Evolutionary conservation across 305 asterid species (phyloP).

Genomic region (Salvia sclarea): DNA sequence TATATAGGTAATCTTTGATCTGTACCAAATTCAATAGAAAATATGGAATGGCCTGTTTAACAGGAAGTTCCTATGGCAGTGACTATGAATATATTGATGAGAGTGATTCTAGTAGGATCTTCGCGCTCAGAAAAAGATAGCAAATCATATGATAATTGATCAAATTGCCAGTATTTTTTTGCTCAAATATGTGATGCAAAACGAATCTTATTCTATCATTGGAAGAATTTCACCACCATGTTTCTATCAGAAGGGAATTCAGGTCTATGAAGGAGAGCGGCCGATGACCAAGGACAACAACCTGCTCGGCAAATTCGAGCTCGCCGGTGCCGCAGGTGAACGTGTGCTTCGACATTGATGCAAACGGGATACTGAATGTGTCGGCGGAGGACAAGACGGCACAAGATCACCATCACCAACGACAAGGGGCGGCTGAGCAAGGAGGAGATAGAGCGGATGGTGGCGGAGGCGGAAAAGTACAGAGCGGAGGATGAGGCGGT

Average conservation of each 20-base stretch:
- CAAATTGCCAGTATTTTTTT: too few relatives aligned
- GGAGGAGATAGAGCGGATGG: slow-evolving; percentile 60
- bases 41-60: too few relatives aligned
- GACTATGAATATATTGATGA: too few relatives aligned
- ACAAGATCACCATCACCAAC: slow-evolving; percentile 58
- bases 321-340: slow-evolving; percentile 54
- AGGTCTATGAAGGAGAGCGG: slow-evolving; percentile 60
- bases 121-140: too few relatives aligned
- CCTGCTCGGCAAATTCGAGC: slow-evolving; percentile 59
- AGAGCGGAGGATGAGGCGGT: slow-evolving; percentile 57
- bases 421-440: slow-evolving; percentile 65
- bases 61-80: too few relatives aligned
- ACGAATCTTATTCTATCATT: slow-evolving; percentile 58
- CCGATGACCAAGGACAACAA: slow-evolving; percentile 59
- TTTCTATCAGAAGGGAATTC: slow-evolving; percentile 55
- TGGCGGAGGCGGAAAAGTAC: slow-evolving; percentile 56
- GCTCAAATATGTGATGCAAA: slow-evolving; percentile 5
- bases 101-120: too few relatives aligned
- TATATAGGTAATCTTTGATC: too few relatives aligned
- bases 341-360: slow-evolving; percentile 59
- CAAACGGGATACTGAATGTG: slow-evolving; percentile 56
- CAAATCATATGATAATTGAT: too few relatives aligned
- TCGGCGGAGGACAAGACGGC: slow-evolving; percentile 65
- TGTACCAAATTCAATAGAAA: too few relatives aligned
- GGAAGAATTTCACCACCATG: slow-evolving; percentile 53